Base-by-base conservation (phyloP, 164 flowering plant species). In the Umbellularia californica region DNA sequence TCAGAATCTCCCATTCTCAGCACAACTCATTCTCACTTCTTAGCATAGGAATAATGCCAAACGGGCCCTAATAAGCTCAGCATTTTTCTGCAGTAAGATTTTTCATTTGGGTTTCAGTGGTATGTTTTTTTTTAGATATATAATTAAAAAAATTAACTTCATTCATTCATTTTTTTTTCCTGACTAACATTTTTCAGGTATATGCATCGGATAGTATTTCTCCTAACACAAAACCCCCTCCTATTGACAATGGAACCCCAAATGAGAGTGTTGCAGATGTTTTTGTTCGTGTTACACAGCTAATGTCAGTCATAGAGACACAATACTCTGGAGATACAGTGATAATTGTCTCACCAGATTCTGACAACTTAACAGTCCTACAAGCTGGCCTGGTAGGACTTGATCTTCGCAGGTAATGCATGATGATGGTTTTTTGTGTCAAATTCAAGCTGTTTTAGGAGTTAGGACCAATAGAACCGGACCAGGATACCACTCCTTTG, bases 381-480 rank as follows among this genome's bases (percentile, higher is more conserved):
- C 97, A 95, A 85, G 95, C 99, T 75, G 97, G 99, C 77, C 76
- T 95, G 73, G 69, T 88, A n/a, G 98, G 98, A 19, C 93, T 93
- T 62, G 97, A 93, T 85, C 86, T 93, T 20, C 87, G 92, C 81
- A 93, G 92, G 98, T 90, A 87, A 79, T 41, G 1, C 24, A 55
- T 47, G 14, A 33, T 70, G 22, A 4, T 28, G 58, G 6, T n/a
- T 24, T 66, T n/a, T 23, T 28, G 30, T 24, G 52, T 70, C 30
- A 7, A 5, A 15, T 9, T 20, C 13, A 24, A 70, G 24, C 17
- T 25, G 9, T 19, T 15, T 10, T 22, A 24, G 63, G 3, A 24
- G 33, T 30, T 30, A 30, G 33, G 33, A 30, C 24, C 66, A 64
- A 10, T 64, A 64, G 5, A 12, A 3, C 5, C 7, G 25, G n/a